Percentiles rank a stretch among this genome's conserved stretches.
Evolutionary conservation across 2,329 filamentous ascomycete species (phyloP).

Genomic region (Ilyonectria destructans): DNA sequence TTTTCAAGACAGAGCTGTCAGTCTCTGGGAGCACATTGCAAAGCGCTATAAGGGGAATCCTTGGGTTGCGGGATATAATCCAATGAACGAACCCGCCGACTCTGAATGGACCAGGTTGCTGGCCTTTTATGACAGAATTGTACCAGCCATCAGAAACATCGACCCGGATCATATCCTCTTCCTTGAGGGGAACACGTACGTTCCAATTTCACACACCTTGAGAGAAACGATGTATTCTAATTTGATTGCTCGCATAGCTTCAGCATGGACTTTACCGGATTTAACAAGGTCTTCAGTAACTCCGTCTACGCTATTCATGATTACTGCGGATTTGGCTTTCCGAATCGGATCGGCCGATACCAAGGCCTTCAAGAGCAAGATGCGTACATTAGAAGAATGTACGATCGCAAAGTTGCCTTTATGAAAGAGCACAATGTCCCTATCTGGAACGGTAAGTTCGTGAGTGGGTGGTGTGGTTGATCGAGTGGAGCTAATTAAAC

Average conservation of each 20-base stretch:
- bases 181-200: constrained; percentile 67
- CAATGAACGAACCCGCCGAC: constrained; percentile 52
- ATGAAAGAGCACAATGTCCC: constrained; percentile 59
- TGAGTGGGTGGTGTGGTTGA: background rate
- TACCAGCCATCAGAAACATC: constrained; percentile 55
- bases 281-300: constrained; percentile 60
- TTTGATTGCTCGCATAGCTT: constrained; percentile 46
- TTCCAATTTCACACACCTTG: constrained; percentile 59
- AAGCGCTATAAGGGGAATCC: constrained; percentile 59
- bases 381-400: constrained; percentile 49
- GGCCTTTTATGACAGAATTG: constrained; percentile 59
- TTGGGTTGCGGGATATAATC: constrained; percentile 60
- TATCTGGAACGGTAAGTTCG: constrained; percentile 58
- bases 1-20: constrained; percentile 61
- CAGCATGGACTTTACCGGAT: constrained; percentile 50
- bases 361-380: constrained; percentile 59
- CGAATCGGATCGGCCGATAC: constrained; percentile 54
- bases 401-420: constrained; percentile 60
- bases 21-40: constrained; percentile 61
- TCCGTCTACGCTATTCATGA: constrained; percentile 69
- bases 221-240: constrained; percentile 12
- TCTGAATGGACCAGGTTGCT: constrained; percentile 54
- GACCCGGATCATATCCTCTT: constrained; percentile 66
- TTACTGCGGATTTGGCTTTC: constrained; percentile 69
- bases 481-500: background rate